phyloP scores from a whole-genome alignment of 1,284 basidiomycete genomes.

The Ustilago curta region DNA sequence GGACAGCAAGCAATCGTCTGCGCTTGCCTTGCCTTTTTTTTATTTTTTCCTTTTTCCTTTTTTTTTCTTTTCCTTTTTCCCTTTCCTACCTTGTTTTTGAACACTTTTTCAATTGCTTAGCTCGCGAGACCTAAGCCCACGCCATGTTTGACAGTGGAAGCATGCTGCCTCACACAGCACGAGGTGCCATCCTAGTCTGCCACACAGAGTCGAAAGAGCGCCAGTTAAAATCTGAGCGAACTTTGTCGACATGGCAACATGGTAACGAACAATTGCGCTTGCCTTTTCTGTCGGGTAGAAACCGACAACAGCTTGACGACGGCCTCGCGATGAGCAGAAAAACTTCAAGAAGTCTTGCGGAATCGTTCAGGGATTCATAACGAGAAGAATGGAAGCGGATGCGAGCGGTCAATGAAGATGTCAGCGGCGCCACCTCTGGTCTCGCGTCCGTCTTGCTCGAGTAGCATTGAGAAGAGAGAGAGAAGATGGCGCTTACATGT shows the following conservation, averaged over 20 bases:
- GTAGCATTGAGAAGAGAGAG: background rate
- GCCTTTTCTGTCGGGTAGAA: too few relatives aligned
- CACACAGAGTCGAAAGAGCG: background rate
- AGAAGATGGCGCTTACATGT: too few relatives aligned
- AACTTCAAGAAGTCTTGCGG: background rate
- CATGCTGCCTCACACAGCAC: background rate
- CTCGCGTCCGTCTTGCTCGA: constrained; percentile 9
- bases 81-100: background rate
- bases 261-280: too few relatives aligned
- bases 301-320: too few relatives aligned
- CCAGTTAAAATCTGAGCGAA: background rate
- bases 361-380: background rate
- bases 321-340: background rate
- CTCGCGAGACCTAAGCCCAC: constrained; percentile 2
- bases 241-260: too few relatives aligned
- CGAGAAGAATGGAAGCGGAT: background rate
- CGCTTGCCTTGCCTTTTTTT: background rate
- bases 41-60: background rate
- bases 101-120: background rate
- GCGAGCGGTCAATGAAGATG: constrained; percentile 15
- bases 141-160: background rate
- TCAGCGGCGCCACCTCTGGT: constrained; percentile 29
- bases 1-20: constrained; percentile 18
- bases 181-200: background rate
- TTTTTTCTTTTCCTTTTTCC: background rate